Percentiles rank a stretch among this genome's conserved stretches.
These are phyloP conservation scores for Triticum turgidum DNA, from an alignment of 176 grass and related monocot species.

Conservation along the genomic window DNA sequence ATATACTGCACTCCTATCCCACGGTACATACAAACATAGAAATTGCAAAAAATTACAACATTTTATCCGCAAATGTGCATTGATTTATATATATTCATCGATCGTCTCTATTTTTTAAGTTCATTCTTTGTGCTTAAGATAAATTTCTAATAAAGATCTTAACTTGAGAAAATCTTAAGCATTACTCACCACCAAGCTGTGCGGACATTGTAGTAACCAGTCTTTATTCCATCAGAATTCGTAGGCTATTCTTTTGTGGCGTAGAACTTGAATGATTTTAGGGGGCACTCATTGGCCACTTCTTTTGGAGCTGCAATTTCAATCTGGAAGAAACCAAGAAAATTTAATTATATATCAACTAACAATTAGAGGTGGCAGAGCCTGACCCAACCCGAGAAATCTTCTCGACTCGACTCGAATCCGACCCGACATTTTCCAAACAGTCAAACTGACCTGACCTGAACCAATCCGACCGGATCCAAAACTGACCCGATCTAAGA, in stretches of 20 bases:
- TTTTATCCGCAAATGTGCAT: background rate
- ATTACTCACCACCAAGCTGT: conserved; percentile 58
- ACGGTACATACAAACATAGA: conserved; percentile 21
- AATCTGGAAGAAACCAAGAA: conserved; percentile 37
- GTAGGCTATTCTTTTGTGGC: conserved; percentile 47
- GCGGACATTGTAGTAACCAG: conserved; percentile 38
- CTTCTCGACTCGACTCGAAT: background rate
- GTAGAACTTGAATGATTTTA: conserved; percentile 57
- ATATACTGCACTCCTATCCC: conserved; percentile 61
- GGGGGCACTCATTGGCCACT: conserved; percentile 52
- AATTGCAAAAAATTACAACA: conserved; percentile 9
- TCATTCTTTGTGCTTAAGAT: conserved; percentile 16
- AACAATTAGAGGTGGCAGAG: conserved; percentile 3
- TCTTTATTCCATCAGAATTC: conserved; percentile 34
- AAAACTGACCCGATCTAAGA: background rate
- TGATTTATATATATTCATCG: background rate
- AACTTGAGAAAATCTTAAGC: background rate
- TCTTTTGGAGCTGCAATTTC: conserved; percentile 30
- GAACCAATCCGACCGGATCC: background rate
- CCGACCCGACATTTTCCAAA: background rate
- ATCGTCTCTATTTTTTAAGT: background rate
- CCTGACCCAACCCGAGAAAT: background rate
- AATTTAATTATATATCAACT: conserved; percentile 12
- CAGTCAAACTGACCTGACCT: background rate
- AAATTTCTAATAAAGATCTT: conserved; percentile 1